Evolutionary conservation across 2,329 filamentous ascomycete genomes (phyloP).

Genomic region (Gaeumannomyces sp.): DNA sequence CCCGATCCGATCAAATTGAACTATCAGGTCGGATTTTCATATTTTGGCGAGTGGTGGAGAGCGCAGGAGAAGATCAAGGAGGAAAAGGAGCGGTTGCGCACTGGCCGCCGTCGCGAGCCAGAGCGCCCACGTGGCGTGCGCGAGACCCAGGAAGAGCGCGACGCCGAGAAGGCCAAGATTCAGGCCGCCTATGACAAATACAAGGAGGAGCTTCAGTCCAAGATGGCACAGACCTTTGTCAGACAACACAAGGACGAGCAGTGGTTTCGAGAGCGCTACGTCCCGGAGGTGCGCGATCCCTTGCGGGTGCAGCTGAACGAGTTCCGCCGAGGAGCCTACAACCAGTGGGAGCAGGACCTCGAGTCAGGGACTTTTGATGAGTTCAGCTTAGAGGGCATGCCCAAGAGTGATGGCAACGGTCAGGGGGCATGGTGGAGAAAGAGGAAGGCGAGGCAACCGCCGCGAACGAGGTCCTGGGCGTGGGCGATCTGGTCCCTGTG

Average conservation of each 20-base stretch:
- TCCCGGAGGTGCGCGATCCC: slow-evolving; percentile 70
- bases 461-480: slow-evolving; percentile 84
- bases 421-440: slow-evolving; percentile 78
- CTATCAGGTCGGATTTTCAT: slow-evolving; percentile 80
- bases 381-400: slow-evolving; percentile 88
- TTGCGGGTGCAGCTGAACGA: slow-evolving; percentile 72
- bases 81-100: slow-evolving; percentile 65
- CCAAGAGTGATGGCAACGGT: slow-evolving; percentile 87
- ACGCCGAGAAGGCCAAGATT: slow-evolving; percentile 72
- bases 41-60: slow-evolving; percentile 83
- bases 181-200: slow-evolving; percentile 63
- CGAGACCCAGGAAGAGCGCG: slow-evolving; percentile 60
- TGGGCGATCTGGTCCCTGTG: slow-evolving; percentile 81
- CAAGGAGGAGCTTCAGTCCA: slow-evolving; percentile 62
- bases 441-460: slow-evolving; percentile 93
- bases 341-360: slow-evolving; percentile 84
- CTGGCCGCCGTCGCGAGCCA: slow-evolving; percentile 61
- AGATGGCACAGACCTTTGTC: slow-evolving; percentile 86
- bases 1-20: slow-evolving; percentile 66
- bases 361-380: slow-evolving; percentile 85
- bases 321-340: slow-evolving; percentile 71
- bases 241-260: slow-evolving; percentile 90
- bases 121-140: slow-evolving; percentile 49
- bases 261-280: slow-evolving; percentile 96
- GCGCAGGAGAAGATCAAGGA: slow-evolving; percentile 77